A percentile compares a stretch with the other conserved stretches of the same genome.
These are phyloP conservation scores for Boechera retrofracta DNA, from an alignment of 345 rosid species.

Conservation along the genomic window DNA sequence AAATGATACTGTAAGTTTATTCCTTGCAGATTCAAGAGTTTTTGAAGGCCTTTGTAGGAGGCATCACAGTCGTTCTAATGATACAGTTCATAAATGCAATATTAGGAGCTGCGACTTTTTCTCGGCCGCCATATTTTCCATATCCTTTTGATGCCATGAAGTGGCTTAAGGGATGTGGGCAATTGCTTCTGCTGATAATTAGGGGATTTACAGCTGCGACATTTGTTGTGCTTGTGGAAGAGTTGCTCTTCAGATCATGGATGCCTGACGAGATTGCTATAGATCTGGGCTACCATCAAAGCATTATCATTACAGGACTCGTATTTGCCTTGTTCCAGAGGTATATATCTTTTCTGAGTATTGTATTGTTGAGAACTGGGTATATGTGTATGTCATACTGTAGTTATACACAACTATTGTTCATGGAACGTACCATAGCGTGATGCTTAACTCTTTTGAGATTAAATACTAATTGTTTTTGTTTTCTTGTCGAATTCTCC, in stretches of 20 bases:
- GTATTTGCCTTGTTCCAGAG: conserved; percentile 75
- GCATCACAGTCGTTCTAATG: conserved; percentile 59
- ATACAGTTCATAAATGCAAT: conserved; percentile 69
- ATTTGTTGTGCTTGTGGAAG: conserved; percentile 76
- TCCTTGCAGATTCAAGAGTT: conserved; percentile 64
- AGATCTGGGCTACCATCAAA: conserved; percentile 78
- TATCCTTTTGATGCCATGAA: conserved; percentile 55
- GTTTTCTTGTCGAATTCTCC: conserved; percentile 35
- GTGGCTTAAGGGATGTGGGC: conserved; percentile 53
- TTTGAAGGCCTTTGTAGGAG: conserved; percentile 68
- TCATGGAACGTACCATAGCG: background rate
- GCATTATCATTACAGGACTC: conserved; percentile 78
- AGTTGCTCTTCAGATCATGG: conserved; percentile 88
- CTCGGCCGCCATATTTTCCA: conserved; percentile 63
- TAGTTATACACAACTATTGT: background rate
- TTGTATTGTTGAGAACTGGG: background rate
- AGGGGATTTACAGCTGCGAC: conserved; percentile 70
- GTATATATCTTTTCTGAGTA: conserved; percentile 53
- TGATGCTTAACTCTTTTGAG: background rate
- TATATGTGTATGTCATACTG: background rate
- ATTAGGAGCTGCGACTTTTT: conserved; percentile 65
- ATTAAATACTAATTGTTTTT: conserved; percentile 10
- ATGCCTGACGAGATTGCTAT: conserved; percentile 77
- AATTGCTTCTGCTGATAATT: conserved; percentile 53
- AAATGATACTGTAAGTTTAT: conserved; percentile 22